Percentiles rank a stretch among this genome's conserved stretches.
These are phyloP conservation scores for Dendrobium huoshanense DNA, from an alignment of 106 monocot species.

Conservation along the genomic window DNA sequence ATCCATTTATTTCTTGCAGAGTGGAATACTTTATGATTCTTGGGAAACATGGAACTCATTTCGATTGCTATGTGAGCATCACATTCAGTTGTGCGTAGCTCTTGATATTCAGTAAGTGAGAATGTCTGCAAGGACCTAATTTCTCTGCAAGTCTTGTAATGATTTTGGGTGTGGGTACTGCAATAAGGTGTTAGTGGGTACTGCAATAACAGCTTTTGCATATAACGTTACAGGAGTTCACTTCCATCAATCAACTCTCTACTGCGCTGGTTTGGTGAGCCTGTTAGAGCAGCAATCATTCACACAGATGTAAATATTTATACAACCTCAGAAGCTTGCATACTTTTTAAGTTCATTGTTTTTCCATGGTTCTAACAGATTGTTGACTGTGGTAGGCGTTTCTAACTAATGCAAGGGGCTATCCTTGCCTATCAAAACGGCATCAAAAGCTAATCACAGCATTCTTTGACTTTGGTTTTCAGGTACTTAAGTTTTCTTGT, in stretches of 20 bases:
- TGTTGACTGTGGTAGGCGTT: constrained; percentile 55
- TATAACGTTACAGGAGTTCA: constrained; percentile 49
- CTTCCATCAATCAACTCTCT: constrained; percentile 84
- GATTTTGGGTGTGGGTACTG: neutral
- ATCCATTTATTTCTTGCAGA: constrained; percentile 22
- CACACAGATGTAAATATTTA: constrained; percentile 54
- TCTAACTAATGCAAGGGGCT: constrained; percentile 88
- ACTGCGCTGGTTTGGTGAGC: constrained; percentile 94
- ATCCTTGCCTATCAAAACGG: constrained; percentile 83
- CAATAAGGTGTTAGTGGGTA: neutral
- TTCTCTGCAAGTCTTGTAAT: neutral
- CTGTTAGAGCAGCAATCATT: constrained; percentile 75
- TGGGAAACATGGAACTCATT: constrained; percentile 98
- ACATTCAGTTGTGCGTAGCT: constrained; percentile 72
- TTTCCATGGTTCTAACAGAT: constrained; percentile 7
- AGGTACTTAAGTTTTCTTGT: constrained; percentile 37
- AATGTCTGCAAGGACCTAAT: neutral
- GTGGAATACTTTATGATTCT: constrained; percentile 37
- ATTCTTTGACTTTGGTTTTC: constrained; percentile 86
- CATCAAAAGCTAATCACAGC: constrained; percentile 71
- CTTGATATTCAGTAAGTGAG: constrained; percentile 75
- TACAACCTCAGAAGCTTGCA: neutral
- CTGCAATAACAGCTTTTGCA: neutral
- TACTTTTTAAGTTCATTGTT: neutral
- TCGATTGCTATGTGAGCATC: constrained; percentile 83